Evolutionary conservation across 768 basidiomycete species (phyloP).

Genomic region (Pisolithus tinctorius): DNA sequence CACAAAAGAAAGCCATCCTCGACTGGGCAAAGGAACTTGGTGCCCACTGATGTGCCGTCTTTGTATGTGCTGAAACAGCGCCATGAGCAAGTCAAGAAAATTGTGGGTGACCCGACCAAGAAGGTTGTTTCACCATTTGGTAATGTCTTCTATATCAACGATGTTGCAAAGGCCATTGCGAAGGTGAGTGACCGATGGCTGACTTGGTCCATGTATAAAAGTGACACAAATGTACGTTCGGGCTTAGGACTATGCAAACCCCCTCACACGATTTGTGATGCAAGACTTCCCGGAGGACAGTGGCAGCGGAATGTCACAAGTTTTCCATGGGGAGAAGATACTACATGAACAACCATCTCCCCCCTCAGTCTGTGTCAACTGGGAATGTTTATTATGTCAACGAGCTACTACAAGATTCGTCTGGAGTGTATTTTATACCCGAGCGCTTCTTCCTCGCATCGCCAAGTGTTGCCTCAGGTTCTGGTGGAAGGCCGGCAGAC

Average conservation of each 20-base stretch:
- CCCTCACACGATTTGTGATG: slow-evolving; percentile 1
- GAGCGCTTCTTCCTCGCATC: slow-evolving; percentile 1
- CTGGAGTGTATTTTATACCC: slow-evolving; percentile 3
- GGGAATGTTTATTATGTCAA: slow-evolving; percentile 12
- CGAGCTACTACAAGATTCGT: slow-evolving; percentile 4
- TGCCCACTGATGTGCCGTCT: slow-evolving; percentile 17
- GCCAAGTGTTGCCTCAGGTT: too few relatives aligned
- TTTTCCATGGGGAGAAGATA: neutral
- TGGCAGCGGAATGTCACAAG: neutral
- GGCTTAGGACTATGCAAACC: neutral
- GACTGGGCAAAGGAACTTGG: slow-evolving; percentile 23
- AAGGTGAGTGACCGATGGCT: neutral
- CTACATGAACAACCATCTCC: neutral
- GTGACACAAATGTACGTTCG: too few relatives aligned
- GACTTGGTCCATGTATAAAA: neutral
- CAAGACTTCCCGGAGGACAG: slow-evolving; percentile 7
- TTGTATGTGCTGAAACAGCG: slow-evolving; percentile 10
- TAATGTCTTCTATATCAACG: slow-evolving; percentile 21
- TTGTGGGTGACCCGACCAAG: slow-evolving; percentile 15
- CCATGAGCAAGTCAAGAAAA: neutral
- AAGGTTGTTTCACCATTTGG: slow-evolving; percentile 16
- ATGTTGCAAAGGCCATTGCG: slow-evolving; percentile 5
- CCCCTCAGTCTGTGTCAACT: neutral
- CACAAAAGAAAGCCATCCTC: slow-evolving; percentile 21
- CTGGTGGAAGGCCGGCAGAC: too few relatives aligned